Base-by-base conservation (phyloP, 2,329 filamentous ascomycete species). In the Sporothrix sp. region DNA sequence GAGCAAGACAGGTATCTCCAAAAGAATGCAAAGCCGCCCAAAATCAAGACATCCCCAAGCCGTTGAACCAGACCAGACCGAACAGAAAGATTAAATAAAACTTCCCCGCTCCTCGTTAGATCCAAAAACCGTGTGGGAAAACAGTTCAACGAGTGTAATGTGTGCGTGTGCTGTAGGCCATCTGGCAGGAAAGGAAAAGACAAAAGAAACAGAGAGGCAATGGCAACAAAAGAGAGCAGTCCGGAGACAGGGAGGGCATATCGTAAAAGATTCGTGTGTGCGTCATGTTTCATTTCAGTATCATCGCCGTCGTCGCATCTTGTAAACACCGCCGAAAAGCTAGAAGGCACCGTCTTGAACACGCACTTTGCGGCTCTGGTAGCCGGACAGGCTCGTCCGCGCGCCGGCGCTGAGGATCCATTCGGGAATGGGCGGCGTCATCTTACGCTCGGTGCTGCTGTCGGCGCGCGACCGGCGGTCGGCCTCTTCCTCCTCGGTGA, bases 361-460 rank as follows among this genome's bases (percentile, higher is more conserved):
- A 7, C 50, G 51, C 16, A 51, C 40, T 23, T 65, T 69, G 51
- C 68, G 66, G 55, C 57, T 68, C 49, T 69, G 65, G 55, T 75
- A 75, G 14, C 67, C 69, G n/a, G 66, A 60, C 57, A 77, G 63
- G 59, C 72, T 78, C 23, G 68, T 69, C 51, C 71, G 68, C 46
- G 70, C 64, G n/a, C 75, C 74, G 0, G 74, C 72, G 52, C 70
- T 73, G 51, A 82, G 62, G 32, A 81, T 72, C 72, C 77, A 82
- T 7, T 79, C 76, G 0, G 79, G 79, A 36, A 82, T 78, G 1
- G 78, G 78, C 10, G 79, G 76, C 9, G 76, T 80, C 66, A 81
- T 70, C 35, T 69, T 70, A 42, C 71, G 66, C 58, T 74, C 72
- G 7, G 62, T 58, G 46, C 60, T 59, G 51, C 56, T 57, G 52